Evolutionary conservation across 805 yeast species (phyloP).

Genomic region (Zygosaccharomyces lentus): DNA sequence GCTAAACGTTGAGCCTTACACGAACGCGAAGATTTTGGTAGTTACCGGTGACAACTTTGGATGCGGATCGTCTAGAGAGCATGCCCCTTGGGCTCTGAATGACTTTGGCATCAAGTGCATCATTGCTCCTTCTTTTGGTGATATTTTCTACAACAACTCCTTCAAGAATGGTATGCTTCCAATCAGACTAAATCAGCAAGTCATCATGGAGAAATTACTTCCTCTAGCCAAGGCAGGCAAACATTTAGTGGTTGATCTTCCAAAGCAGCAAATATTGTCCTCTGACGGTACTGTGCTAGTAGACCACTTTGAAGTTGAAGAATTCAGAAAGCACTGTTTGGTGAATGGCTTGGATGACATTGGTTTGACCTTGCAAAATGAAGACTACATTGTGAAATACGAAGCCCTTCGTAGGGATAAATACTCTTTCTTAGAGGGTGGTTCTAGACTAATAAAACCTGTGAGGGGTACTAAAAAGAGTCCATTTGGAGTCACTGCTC

Average conservation of each 20-base stretch:
- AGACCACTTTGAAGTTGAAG: slow-evolving; percentile 81
- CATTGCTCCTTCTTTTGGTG: slow-evolving; percentile 98
- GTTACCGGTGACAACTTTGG: slow-evolving; percentile 98
- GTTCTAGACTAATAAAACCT: slow-evolving; percentile 62
- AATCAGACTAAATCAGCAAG: slow-evolving; percentile 78
- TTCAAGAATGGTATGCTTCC: slow-evolving; percentile 94
- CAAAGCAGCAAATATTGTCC: slow-evolving; percentile 72
- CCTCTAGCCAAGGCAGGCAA: slow-evolving; percentile 75
- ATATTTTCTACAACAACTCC: slow-evolving; percentile 95
- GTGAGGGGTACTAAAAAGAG: slow-evolving; percentile 65
- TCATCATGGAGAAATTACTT: slow-evolving; percentile 63
- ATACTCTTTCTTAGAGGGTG: slow-evolving; percentile 92
- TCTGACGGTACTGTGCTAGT: slow-evolving; percentile 69
- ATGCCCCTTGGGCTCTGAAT: slow-evolving; percentile 98
- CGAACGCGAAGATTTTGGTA: slow-evolving; percentile 72
- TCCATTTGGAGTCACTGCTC: slow-evolving; percentile 60
- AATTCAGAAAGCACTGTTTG: slow-evolving; percentile 90
- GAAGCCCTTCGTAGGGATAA: slow-evolving; percentile 72
- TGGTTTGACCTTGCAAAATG: slow-evolving; percentile 91
- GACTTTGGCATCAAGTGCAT: slow-evolving; percentile 95
- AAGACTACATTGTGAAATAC: slow-evolving; percentile 63
- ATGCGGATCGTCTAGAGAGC: slow-evolving; percentile 98
- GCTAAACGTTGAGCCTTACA: slow-evolving; percentile 80
- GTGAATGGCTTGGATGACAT: slow-evolving; percentile 95
- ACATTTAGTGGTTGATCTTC: slow-evolving; percentile 74